phyloP scores from a whole-genome alignment of 2,329 filamentous ascomycete genomes.

The Torrubiella hemipterigena region DNA sequence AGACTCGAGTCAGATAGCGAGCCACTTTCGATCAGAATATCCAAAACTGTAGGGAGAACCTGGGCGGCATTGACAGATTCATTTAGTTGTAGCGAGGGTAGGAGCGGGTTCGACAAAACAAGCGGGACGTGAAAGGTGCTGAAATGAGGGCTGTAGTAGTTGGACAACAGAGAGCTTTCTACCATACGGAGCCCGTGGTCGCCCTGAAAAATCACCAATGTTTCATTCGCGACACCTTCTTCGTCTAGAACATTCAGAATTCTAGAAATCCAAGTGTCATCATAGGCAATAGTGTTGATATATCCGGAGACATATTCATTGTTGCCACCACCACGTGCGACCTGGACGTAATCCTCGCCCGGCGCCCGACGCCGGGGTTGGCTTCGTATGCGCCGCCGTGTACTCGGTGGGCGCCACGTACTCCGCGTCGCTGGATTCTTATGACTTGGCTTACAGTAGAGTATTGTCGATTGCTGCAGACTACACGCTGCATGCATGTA shows the following conservation, averaged over 20 bases:
- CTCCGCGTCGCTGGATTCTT: too few relatives aligned
- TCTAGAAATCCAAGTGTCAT: constrained; percentile 20
- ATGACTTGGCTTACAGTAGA: too few relatives aligned
- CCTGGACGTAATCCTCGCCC: too few relatives aligned
- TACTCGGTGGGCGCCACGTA: too few relatives aligned
- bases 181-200: constrained; percentile 21
- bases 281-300: constrained; percentile 19
- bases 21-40: constrained; percentile 19
- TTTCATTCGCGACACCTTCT: constrained; percentile 20
- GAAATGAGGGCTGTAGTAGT: constrained; percentile 20
- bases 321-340: too few relatives aligned
- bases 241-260: constrained; percentile 17
- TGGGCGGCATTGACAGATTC: constrained; percentile 19
- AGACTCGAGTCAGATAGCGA: constrained; percentile 16
- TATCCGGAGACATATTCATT: constrained; percentile 21
- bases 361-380: too few relatives aligned
- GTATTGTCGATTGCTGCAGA: too few relatives aligned
- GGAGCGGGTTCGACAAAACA: constrained; percentile 19
- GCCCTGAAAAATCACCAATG: constrained; percentile 18
- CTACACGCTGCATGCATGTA: too few relatives aligned
- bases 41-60: constrained; percentile 22
- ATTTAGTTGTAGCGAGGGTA: constrained; percentile 17
- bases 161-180: constrained; percentile 15
- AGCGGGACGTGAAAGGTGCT: constrained; percentile 20
- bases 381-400: too few relatives aligned